phyloP scores from a whole-genome alignment of 1,284 basidiomycete species.

The Heterobasidion irregulare region DNA sequence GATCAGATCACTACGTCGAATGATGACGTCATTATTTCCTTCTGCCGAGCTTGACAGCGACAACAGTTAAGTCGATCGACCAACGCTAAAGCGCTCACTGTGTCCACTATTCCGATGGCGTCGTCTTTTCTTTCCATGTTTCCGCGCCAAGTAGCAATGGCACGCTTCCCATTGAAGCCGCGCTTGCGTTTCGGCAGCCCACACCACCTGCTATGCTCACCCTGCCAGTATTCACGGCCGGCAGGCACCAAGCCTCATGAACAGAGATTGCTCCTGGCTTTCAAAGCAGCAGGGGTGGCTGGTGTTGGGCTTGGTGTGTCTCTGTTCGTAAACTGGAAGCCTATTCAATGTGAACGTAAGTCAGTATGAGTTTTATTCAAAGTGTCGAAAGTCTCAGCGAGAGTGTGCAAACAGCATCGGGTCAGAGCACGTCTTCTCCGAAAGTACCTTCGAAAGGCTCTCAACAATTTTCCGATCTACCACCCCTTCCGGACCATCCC shows the following conservation, averaged over 20 bases:
- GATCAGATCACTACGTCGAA: too few relatives aligned
- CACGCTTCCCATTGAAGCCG: too few relatives aligned
- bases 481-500: slow-evolving; percentile 43
- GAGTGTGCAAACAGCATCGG: neutral
- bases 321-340: slow-evolving; percentile 8
- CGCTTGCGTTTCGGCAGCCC: too few relatives aligned
- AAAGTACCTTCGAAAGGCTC: neutral
- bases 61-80: too few relatives aligned
- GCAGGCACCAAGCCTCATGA: neutral
- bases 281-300: slow-evolving; percentile 13
- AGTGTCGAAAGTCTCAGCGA: neutral
- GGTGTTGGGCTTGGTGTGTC: slow-evolving; percentile 20
- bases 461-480: slow-evolving; percentile 1
- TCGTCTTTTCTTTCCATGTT: too few relatives aligned
- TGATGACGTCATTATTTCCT: too few relatives aligned
- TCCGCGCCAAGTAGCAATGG: too few relatives aligned
- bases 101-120: too few relatives aligned
- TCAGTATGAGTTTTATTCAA: neutral
- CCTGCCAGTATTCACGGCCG: neutral
- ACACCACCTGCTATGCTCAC: neutral
- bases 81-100: too few relatives aligned
- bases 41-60: too few relatives aligned
- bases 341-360: slow-evolving; percentile 26
- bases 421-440: slow-evolving; percentile 1
- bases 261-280: neutral